These are phyloP conservation scores for Hyaloscypha hepaticicola DNA, from an alignment of 495 filamentous ascomycete genomes.

Conservation along the genomic window DNA sequence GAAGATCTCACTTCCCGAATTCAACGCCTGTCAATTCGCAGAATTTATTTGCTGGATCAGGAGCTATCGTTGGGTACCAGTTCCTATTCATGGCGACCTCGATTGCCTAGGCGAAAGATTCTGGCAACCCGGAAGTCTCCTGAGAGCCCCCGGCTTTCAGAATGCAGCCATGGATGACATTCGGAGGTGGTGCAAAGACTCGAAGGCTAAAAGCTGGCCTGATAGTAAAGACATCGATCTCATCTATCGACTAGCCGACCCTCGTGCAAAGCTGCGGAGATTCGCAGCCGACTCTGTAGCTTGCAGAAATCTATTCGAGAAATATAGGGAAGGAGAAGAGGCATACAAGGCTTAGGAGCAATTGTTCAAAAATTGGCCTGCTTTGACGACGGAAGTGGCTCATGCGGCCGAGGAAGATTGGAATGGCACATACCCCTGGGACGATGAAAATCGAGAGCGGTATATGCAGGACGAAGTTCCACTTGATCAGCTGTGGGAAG, in stretches of 20 bases:
- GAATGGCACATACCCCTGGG: neutral
- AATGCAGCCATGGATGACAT: neutral
- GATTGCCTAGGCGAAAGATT: neutral
- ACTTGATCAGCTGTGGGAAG: neutral
- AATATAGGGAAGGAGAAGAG: no score
- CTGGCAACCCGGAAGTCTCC: neutral
- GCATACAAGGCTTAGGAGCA: neutral
- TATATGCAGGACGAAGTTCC: neutral
- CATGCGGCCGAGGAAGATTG: neutral
- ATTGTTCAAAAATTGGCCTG: neutral
- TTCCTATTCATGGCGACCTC: neutral
- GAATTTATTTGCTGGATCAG: neutral
- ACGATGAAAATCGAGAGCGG: neutral
- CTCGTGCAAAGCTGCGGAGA: neutral
- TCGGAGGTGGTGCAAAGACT: neutral
- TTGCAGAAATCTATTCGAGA: neutral
- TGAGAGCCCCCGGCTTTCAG: neutral
- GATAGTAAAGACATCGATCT: neutral
- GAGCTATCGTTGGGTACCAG: neutral
- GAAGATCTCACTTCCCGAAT: no score
- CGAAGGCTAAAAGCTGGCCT: neutral
- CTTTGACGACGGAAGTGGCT: neutral
- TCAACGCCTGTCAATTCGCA: neutral
- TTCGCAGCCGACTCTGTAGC: neutral
- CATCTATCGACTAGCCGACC: neutral